phyloP scores from a whole-genome alignment of 257 asterid genomes.

The Nicotiana tabacum region DNA sequence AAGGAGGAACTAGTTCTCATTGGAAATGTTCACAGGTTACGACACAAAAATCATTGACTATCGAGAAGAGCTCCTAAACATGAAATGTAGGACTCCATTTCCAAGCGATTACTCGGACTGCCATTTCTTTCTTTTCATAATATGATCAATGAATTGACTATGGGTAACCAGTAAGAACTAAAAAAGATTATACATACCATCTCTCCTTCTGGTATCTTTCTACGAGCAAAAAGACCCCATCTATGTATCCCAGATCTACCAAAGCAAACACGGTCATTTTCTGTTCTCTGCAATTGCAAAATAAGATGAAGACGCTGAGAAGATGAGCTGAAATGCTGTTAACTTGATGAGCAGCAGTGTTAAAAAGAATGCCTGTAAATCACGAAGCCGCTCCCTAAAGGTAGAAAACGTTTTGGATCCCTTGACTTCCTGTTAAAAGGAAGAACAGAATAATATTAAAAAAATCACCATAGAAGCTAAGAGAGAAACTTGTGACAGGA shows the following conservation, averaged over 20 bases:
- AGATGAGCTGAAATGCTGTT: neutral
- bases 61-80: neutral
- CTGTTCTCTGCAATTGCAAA: constrained; percentile 64
- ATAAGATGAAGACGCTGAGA: constrained; percentile 10
- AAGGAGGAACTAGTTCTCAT: neutral
- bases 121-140: neutral
- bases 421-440: constrained; percentile 60
- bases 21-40: neutral
- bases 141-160: neutral
- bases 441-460: constrained; percentile 8
- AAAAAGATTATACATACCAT: constrained; percentile 48
- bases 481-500: neutral
- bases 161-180: neutral
- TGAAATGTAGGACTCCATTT: neutral
- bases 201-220: constrained; percentile 86
- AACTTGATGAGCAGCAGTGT: constrained; percentile 6
- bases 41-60: neutral
- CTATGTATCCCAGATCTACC: constrained; percentile 97
- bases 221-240: constrained; percentile 97
- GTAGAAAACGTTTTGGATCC: constrained; percentile 60
- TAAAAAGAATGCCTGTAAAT: constrained; percentile 67
- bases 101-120: neutral
- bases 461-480: neutral
- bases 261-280: constrained; percentile 88
- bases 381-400: constrained; percentile 81